Base-by-base conservation (phyloP, 805 yeast genomes). In the Priceomyces medius region DNA sequence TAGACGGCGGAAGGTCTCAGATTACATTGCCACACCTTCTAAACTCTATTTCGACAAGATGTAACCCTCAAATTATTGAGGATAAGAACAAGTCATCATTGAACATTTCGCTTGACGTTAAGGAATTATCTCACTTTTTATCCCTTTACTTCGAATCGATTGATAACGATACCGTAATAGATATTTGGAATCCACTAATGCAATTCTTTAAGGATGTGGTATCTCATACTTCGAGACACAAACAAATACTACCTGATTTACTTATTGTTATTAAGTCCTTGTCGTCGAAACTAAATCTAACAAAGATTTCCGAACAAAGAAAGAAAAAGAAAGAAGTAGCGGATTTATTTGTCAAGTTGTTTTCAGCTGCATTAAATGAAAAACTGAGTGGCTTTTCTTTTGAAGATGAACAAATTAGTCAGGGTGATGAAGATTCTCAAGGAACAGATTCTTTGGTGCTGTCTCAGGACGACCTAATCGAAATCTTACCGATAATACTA, bases 1-100 rank as follows among this genome's bases (percentile, higher is more conserved):
- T 90, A 37, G 97, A 90, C 62, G 91, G 93, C 0, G 85, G 95
- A 6, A 78, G 86, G 48, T 85, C 95, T 0, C 85, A 81, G 42
- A 53, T 78, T 4, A 85, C 95, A 0, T 65, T 88, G 10, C 90
- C 95, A 0, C 74, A 77, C 50, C 64, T 89, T 3, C 68, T 87
- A 49, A 71, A 77, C 42, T 68, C 86, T 0, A 68, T 84, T 23
- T 55, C 61, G 17, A 65, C 79, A 7, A 64, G 84, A 44, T 66
- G 77, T 40, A 53, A 58, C 21, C 69, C 73, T 0, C 59, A 53
- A 36, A 16, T 55, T 2, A 40, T 64, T 6, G 59, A 57, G 0
- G 70, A 62, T 12, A 47, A 49, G n/a, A 45, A 59, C 7, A 65
- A 63, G 40, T 77, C 87, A 0, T 66, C 79, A 1, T 53, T 80